These are phyloP conservation scores for Linanthus parryae DNA, from an alignment of 148 eudicot species.

Conservation along the genomic window DNA sequence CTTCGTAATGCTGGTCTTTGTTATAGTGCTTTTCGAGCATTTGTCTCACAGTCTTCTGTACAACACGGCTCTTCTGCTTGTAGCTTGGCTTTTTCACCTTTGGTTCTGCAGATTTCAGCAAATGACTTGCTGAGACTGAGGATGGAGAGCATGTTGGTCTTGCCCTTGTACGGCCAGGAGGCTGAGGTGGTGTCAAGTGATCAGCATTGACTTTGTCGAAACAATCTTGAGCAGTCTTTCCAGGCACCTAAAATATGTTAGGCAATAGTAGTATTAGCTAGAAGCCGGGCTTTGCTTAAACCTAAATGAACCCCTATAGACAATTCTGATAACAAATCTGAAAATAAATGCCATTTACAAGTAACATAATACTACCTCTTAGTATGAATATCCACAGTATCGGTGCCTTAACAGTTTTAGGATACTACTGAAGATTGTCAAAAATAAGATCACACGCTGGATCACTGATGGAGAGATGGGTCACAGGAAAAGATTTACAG, in stretches of 20 bases:
- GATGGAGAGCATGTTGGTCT: conserved; percentile 26
- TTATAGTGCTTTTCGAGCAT: conserved; percentile 51
- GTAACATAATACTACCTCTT: too few species aligned
- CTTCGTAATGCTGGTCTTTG: conserved; percentile 34
- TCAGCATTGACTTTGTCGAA: conserved; percentile 73
- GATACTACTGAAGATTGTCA: too few species aligned
- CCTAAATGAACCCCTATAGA: too few species aligned
- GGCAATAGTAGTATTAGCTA: not conserved
- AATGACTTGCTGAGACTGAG: conserved; percentile 34
- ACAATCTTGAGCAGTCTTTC: conserved; percentile 91
- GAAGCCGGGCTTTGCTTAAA: too few species aligned
- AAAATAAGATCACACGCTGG: too few species aligned
- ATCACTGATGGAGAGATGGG: too few species aligned
- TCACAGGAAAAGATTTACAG: too few species aligned
- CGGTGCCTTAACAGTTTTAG: too few species aligned
- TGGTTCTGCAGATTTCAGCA: conserved; percentile 29
- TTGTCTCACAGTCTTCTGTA: conserved; percentile 60
- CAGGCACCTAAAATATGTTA: conserved; percentile 62
- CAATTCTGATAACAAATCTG: too few species aligned
- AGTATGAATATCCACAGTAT: too few species aligned
- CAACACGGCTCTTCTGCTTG: conserved; percentile 37
- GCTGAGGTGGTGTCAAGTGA: conserved; percentile 55
- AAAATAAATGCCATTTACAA: too few species aligned
- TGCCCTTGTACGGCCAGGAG: conserved; percentile 42
- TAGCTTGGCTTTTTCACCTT: conserved; percentile 27